Conservation (phyloP, 2,329 filamentous ascomycete genomes). For the Monosporascus sp. region DNA sequence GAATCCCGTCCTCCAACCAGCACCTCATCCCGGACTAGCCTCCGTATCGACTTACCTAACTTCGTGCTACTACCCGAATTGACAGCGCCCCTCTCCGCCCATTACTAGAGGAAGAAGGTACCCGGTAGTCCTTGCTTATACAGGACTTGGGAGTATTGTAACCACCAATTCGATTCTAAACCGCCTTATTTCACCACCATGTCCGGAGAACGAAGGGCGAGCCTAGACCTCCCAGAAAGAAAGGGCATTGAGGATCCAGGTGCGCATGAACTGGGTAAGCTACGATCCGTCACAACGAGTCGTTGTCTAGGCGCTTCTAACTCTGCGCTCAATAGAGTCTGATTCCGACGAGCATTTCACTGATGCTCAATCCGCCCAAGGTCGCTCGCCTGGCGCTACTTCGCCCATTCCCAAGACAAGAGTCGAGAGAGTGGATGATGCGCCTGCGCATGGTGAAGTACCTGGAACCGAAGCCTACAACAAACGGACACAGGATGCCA, state of each 20-base stretch:
- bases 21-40: too few species aligned
- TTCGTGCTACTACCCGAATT: too few species aligned
- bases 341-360: constrained; percentile 67
- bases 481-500: constrained; percentile 50
- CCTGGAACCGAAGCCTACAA: constrained; percentile 55
- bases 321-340: constrained; percentile 29
- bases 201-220: constrained; percentile 21
- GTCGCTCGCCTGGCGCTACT: constrained; percentile 31
- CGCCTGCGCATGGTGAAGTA: constrained; percentile 55
- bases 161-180: constrained; percentile 1
- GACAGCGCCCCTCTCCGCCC: background rate
- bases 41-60: too few species aligned
- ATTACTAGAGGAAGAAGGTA: background rate
- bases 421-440: constrained; percentile 53
- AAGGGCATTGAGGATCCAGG: constrained; percentile 48
- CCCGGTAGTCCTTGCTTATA: too few species aligned
- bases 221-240: constrained; percentile 26
- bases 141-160: background rate
- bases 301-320: constrained; percentile 7
- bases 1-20: too few species aligned
- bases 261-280: constrained; percentile 53
- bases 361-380: constrained; percentile 53
- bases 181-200: constrained; percentile 11
- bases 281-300: background rate
- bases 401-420: constrained; percentile 54